These are phyloP conservation scores for Metarhizium sp. DNA, from an alignment of 2,329 filamentous ascomycete species.

Conservation along the genomic window DNA sequence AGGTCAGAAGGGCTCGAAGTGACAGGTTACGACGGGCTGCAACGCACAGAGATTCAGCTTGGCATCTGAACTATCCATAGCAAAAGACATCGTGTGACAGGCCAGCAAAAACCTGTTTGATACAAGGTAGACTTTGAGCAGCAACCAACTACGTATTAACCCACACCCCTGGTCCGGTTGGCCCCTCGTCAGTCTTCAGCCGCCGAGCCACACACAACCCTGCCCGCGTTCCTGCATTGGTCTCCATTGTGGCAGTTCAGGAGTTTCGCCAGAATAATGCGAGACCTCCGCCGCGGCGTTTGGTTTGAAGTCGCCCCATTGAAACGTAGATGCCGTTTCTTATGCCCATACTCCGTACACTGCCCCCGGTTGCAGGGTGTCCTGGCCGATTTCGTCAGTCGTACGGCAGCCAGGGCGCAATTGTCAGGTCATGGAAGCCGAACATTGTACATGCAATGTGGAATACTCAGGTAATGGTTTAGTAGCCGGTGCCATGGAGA, in stretches of 20 bases:
- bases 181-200: background rate
- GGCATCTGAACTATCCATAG: background rate
- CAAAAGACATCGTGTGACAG: background rate
- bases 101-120: too few species aligned
- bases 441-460: too few species aligned
- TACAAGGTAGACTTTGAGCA: background rate
- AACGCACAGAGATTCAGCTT: background rate
- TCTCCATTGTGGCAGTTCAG: conserved; percentile 1
- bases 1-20: background rate
- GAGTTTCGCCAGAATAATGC: conserved; percentile 5
- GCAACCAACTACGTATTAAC: background rate
- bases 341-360: conserved; percentile 1
- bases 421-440: background rate
- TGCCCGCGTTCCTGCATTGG: background rate
- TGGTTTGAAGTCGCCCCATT: conserved; percentile 21
- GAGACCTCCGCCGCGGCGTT: conserved; percentile 14
- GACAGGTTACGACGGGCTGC: background rate
- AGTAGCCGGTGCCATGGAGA: background rate
- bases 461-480: too few species aligned
- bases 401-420: background rate
- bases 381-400: background rate
- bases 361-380: background rate
- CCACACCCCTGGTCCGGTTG: background rate
- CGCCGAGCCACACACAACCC: background rate
- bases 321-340: conserved; percentile 17